Percentiles rank a stretch among this genome's conserved stretches.
These are phyloP conservation scores for Tetrapisispora namnaoensis DNA, from an alignment of 805 yeast genomes.

Conservation along the genomic window DNA sequence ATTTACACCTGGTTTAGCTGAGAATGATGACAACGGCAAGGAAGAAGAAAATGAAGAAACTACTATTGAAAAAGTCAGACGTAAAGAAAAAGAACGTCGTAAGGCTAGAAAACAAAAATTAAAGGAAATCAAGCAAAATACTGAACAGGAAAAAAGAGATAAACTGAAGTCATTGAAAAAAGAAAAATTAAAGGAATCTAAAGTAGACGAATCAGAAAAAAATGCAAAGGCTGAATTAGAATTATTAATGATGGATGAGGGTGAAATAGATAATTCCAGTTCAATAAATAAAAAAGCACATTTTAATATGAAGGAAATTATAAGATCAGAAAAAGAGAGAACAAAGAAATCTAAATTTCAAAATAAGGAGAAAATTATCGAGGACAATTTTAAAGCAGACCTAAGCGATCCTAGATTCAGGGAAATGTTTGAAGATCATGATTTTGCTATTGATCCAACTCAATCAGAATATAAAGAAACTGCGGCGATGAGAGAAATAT, in stretches of 20 bases:
- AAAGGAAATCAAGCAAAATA: slow-evolving; percentile 47
- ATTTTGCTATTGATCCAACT: slow-evolving; percentile 90
- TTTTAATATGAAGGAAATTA: slow-evolving; percentile 68
- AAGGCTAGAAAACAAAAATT: slow-evolving; percentile 70
- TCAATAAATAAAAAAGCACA: slow-evolving; percentile 41
- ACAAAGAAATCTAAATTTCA: slow-evolving; percentile 39
- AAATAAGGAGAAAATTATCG: slow-evolving; percentile 40
- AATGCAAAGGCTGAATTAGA: slow-evolving; percentile 53
- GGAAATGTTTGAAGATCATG: slow-evolving; percentile 75
- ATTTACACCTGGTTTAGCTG: slow-evolving; percentile 77
- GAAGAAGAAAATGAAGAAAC: slow-evolving; percentile 45
- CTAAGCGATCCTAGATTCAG: slow-evolving; percentile 77
- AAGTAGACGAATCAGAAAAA: slow-evolving; percentile 24
- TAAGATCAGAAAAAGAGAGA: slow-evolving; percentile 63
- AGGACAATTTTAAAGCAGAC: slow-evolving; percentile 54
- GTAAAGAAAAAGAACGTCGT: slow-evolving; percentile 90
- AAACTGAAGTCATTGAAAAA: slow-evolving; percentile 27
- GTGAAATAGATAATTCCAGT: slow-evolving; percentile 33
- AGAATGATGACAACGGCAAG: slow-evolving; percentile 26
- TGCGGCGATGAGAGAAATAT: slow-evolving; percentile 70
- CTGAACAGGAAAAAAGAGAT: slow-evolving; percentile 42
- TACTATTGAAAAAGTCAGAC: slow-evolving; percentile 67
- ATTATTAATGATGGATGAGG: slow-evolving; percentile 42
- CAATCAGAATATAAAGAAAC: slow-evolving; percentile 86
- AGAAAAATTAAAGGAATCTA: slow-evolving; percentile 14